Base-by-base conservation (phyloP, 202 grass and related monocot genomes). In the Schoenoplectus triqueter region DNA sequence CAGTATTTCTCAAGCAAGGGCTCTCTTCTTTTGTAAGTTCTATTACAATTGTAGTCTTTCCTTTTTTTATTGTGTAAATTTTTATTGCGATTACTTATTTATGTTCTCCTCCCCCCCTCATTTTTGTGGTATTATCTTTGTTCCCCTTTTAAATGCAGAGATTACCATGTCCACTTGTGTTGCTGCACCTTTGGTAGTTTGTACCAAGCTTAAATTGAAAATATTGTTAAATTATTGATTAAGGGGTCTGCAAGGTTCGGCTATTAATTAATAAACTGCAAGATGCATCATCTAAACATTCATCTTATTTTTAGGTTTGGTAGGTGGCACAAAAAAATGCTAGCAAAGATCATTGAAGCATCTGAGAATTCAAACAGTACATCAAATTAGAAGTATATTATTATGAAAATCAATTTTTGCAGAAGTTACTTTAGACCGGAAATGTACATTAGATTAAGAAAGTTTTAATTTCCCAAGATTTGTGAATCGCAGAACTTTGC, bases 1-100 rank as follows among this genome's bases (percentile, higher is more conserved):
- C 91, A 64, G 78, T 91, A 51, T 96, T 95, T 88, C 87, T 96
- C 68, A 96, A 90, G 66, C 91, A 96, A 50, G 91, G 93, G 52
- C 87, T 96, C 51, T 84, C 91, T 84, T 89, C 89, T 50, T 93
- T 96, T 87, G 93, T 93, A 91, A 89, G 93, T 89, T 82, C 52
- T 50, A 17, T 76, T 80, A 21, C 44, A 84, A 81, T 3, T 66
- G 51, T 65, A 86, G 72, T 84, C 42, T 75, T 61, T 80, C 56
- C 2, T 62, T 55, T 21, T 6, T 75, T 75, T 22, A 18, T 54
- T 18, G 54, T 31, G 10, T n/a, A 60, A 78, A 78, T 45, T 22
- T 50, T 18, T 52, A 10, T 74, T 22, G 18, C 9, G 18, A 22
- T 4, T 0, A 74, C n/a, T 74, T 69, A 21, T 50, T 0, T 19